These are phyloP conservation scores for Ceratocystis cubensis DNA, from an alignment of 2,329 filamentous ascomycete genomes.

Conservation along the genomic window DNA sequence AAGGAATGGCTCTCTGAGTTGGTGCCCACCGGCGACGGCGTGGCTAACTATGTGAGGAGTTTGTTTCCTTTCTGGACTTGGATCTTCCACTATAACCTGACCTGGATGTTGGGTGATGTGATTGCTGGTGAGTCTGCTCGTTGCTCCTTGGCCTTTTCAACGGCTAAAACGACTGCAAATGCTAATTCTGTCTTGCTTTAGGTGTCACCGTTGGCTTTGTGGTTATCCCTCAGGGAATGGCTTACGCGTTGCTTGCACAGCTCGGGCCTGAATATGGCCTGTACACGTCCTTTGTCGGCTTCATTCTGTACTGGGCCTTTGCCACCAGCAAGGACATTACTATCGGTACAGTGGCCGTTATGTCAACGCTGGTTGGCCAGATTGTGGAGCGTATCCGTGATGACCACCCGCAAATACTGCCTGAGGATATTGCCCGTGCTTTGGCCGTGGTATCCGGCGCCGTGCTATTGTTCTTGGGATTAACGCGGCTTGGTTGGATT, in stretches of 20 bases:
- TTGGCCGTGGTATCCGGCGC: conserved; percentile 38
- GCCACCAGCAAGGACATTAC: conserved; percentile 98
- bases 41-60: conserved; percentile 29
- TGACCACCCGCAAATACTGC: conserved; percentile 30
- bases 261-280: conserved; percentile 39
- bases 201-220: conserved; percentile 67
- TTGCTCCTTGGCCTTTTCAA: background rate
- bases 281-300: conserved; percentile 87
- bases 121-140: conserved; percentile 48
- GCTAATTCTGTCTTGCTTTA: conserved; percentile 5
- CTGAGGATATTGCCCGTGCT: conserved; percentile 36
- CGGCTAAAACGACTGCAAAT: background rate
- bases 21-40: conserved; percentile 14
- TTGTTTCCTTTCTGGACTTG: conserved; percentile 39
- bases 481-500: conserved; percentile 41
- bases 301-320: conserved; percentile 92
- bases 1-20: conserved; percentile 17
- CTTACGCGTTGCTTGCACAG: conserved; percentile 38
- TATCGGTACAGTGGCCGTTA: conserved; percentile 56
- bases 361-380: conserved; percentile 41
- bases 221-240: conserved; percentile 43
- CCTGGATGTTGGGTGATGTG: conserved; percentile 37
- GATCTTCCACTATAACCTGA: conserved; percentile 39
- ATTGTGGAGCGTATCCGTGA: conserved; percentile 33
- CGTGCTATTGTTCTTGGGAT: conserved; percentile 38